Base-by-base conservation (phyloP, 768 basidiomycete genomes). In the Suillus bovinus region DNA sequence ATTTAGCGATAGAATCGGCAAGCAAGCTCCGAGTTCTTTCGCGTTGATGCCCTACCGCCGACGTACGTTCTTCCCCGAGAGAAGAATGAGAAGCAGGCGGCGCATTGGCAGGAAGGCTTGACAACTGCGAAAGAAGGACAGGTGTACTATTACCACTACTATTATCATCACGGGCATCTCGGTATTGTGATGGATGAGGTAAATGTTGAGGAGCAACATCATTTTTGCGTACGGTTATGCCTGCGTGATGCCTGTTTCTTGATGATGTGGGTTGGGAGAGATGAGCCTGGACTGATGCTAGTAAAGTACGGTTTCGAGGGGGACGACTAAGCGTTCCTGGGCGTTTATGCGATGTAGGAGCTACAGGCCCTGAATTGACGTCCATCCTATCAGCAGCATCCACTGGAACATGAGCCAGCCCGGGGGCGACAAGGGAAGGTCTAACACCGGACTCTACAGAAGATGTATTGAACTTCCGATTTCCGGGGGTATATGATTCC, bases 251-350 rank as follows among this genome's bases (percentile, higher is more conserved):
- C 17, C 29, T 39, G 10, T 11, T 20, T 59, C 63, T 63, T 22
- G 47, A 56, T 20, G 34, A 29, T 46, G 49, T 36, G 8, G 68
- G 61, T 7, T 57, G 61, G 13, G 66, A 64, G 55, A 86, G 79
- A 68, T 85, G 78, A 2, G 81, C 80, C 44, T 80, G 81, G 4
- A 86, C 77, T 16, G 82, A 79, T 59, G 83, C 79, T 47, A 76
- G 72, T 38, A 85, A 74, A 64, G 73, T 80, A 64, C 76, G 78
- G 63, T 78, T 73, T 61, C 80, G 79, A 46, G 73, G 72, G 54
- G 65, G 65, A 44, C 72, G 68, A 16, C 36, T 22, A 24, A 49
- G 57, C 59, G 31, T 46, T 50, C 60, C 46, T 49, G 38, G 47
- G n/a, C 61, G 67, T 44, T 72, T 67, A 69, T 63, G 71, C 67